Base-by-base conservation (phyloP, 805 yeast genomes). In the Starmerella kuoi region DNA sequence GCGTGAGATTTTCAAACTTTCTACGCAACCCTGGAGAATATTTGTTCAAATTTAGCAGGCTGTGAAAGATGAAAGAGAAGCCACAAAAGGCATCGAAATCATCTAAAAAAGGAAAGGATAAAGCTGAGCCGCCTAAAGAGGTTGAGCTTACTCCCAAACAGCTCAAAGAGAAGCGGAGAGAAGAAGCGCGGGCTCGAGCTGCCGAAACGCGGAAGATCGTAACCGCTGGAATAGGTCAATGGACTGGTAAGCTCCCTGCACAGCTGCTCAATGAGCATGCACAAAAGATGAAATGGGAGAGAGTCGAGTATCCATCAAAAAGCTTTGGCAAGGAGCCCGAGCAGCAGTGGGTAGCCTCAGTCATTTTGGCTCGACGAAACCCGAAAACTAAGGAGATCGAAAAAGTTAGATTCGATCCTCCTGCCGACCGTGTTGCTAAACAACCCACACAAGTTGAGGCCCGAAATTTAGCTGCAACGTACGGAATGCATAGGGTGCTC, bases 171-270 rank as follows among this genome's bases (percentile, higher is more conserved):
- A 52, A 55, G 41, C 50, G 51, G 7, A 55, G 40, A 47, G 63
- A 48, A 56, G 76, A 50, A 58, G 71, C 23, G 2, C 55, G 52
- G 2, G 55, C 54, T 2, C 31, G 48, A 8, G 56, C 56, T 4
- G 58, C 58, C 2, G 58, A 54, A 20, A 45, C 55, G 4, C 54
- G 58, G 6, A 51, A 51, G 31, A 61, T 69, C n/a, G 80, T 77
- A 26, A 45, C 58, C 0, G 70, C 81, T 0, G 77, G 80, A 14
- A 72, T 79, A 28, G 64, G 77, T 35, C 84, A 88, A 23, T 86
- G 95, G 95, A 86, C 95, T 0, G 98, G 98, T 1, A 88, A 88
- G 54, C 66, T 88, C 14, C 97, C 98, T 0, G 85, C 82, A 2
- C 77, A 91, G 0, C 61, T 88, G 15, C 68, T 88, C 4, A 84